A percentile compares a stretch with the other conserved stretches of the same genome.
Conservation (phyloP, 139 green algal genomes). For the Chlamydomonas sp. region DNA sequence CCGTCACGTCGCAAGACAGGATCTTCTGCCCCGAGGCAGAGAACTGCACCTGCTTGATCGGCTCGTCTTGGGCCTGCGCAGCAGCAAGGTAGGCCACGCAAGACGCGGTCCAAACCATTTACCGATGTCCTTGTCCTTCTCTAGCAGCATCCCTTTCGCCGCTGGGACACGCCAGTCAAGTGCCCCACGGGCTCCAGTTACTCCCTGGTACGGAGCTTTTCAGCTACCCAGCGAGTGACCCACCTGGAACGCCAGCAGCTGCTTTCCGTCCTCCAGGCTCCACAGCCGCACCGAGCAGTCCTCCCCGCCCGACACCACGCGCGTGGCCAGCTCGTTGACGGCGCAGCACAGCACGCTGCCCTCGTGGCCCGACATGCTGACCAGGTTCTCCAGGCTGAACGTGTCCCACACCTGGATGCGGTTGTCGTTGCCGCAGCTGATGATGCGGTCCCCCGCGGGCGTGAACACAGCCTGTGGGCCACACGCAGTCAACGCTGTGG, state of each 20-base stretch:
- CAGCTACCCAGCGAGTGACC: too few relatives aligned
- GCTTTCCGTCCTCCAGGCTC: conserved; percentile 49
- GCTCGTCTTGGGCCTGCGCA: conserved; percentile 42
- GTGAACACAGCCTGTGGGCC: conserved; percentile 32
- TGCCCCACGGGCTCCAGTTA: too few relatives aligned
- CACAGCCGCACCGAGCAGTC: conserved; percentile 58
- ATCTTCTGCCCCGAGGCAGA: conserved; percentile 40
- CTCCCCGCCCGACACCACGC: conserved; percentile 44
- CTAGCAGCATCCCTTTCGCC: too few relatives aligned
- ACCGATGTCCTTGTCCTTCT: too few relatives aligned
- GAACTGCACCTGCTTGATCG: conserved; percentile 54
- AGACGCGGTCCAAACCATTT: too few relatives aligned
- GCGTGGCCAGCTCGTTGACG: conserved; percentile 49
- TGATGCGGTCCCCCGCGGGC: conserved; percentile 41
- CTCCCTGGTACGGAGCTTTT: too few relatives aligned
- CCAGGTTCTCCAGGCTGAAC: conserved; percentile 42
- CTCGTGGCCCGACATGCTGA: conserved; percentile 53
- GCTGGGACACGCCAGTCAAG: too few relatives aligned
- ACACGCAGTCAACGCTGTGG: not conserved
- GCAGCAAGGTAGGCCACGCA: not conserved
- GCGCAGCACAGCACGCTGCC: conserved; percentile 55
- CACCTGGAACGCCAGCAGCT: conserved; percentile 51
- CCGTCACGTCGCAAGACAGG: conserved; percentile 46
- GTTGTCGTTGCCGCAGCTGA: conserved; percentile 48
- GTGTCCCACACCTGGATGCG: conserved; percentile 51